Evolutionary conservation across 305 asterid species (phyloP), one percentile per base, ranked within the genome.

Genomic region (Solanum hybrid): DNA sequence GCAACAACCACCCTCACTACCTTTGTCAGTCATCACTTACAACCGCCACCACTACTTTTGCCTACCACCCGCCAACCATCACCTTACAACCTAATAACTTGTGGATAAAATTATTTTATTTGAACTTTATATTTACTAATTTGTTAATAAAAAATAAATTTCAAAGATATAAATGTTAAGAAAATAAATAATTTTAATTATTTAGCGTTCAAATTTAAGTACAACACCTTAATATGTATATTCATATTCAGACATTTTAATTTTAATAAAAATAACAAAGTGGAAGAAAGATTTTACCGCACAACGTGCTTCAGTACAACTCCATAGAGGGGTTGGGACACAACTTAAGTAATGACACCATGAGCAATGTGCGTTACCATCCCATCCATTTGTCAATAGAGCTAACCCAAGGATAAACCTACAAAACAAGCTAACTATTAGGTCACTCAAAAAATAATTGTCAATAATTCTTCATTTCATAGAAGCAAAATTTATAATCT

Each of bases 341-440:
- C 99, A 96, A 75, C 98, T 95, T 90, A 97, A 78, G 84, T 94
- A 96, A 90, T 94, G 99, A 79, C 99, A 97, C 99, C 99, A 97
- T n/a, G 95, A 78, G 87, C 99, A 97, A 67, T 97, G 94, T 12
- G 94, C 96, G 34, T 96, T 95, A 89, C 99, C 99, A 82, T 97
- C 95, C 31, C 94, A 92, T n/a, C 98, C 98, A 29, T 82, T 61
- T 26, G 94, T 89, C 26, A 97, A 95, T 89, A 94, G 80, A 40
- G 42, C 85, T 51, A 94, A 33, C 14, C 97, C 98, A 22, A 75
- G 28, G 0, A 88, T 12, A 16, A 96, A 94, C 89, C 99, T 97
- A 94, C 61, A 46, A 89, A 61, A 35, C 76, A 74, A 57, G 22
- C 3, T 14, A 34, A 36, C 37, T 80, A 42, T 42, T 28, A 3